Percentiles rank a stretch among this genome's conserved stretches.
phyloP scores from a whole-genome alignment of 176 grass and related monocot genomes.

The Juncus effusus region DNA sequence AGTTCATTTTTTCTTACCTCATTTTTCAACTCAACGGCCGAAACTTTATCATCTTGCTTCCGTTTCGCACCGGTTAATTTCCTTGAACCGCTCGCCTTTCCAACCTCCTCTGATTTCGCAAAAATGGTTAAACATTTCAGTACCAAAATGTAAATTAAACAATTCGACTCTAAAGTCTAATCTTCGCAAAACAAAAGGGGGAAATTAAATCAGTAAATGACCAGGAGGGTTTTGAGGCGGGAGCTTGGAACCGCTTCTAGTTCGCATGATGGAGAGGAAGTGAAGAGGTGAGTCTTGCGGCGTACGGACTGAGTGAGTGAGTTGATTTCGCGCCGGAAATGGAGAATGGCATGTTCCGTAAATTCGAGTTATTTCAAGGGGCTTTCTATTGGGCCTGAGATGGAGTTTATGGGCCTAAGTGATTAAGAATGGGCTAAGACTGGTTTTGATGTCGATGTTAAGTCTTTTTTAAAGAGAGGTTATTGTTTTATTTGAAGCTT shows the following conservation, averaged over 20 bases:
- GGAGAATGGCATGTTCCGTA: too few relatives aligned
- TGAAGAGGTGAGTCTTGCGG: too few relatives aligned
- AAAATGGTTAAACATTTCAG: background rate
- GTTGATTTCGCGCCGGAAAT: too few relatives aligned
- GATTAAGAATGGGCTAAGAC: too few relatives aligned
- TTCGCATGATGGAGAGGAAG: slow-evolving; percentile 33
- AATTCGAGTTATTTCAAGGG: too few relatives aligned
- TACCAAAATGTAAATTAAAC: background rate
- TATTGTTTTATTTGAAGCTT: too few relatives aligned
- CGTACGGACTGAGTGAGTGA: too few relatives aligned
- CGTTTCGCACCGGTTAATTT: slow-evolving; percentile 33
- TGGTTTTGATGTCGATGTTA: too few relatives aligned
- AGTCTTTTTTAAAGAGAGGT: too few relatives aligned
- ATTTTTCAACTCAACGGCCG: background rate
- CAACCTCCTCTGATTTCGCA: background rate
- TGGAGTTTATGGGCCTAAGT: too few relatives aligned
- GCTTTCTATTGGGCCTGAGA: too few relatives aligned
- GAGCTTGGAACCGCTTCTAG: slow-evolving; percentile 38
- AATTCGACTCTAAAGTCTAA: too few relatives aligned
- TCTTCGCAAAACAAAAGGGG: background rate
- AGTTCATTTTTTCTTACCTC: background rate
- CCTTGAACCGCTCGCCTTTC: slow-evolving; percentile 20
- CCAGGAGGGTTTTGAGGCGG: slow-evolving; percentile 22
- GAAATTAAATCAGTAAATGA: background rate
- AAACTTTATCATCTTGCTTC: slow-evolving; percentile 37